These are phyloP conservation scores for Pholiota conissans DNA, from an alignment of 768 basidiomycete species.

Conservation along the genomic window DNA sequence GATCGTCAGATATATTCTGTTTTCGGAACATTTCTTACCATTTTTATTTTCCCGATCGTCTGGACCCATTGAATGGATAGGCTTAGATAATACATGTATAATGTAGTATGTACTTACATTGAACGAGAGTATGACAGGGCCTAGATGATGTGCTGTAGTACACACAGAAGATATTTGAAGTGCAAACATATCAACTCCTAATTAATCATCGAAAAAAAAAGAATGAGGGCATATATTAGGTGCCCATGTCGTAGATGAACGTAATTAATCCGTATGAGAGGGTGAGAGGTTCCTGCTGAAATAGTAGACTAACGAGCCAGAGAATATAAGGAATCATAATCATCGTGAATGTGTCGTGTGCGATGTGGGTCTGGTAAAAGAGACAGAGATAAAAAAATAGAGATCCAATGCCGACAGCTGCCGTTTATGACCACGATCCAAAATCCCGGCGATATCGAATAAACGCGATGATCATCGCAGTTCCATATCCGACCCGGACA, in stretches of 20 bases:
- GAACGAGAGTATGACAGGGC: neutral
- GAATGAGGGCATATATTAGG: neutral
- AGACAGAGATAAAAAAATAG: neutral
- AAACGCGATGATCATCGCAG: conserved; percentile 5
- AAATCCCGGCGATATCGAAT: neutral
- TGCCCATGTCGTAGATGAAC: neutral
- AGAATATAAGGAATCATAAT: neutral
- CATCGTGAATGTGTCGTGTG: neutral
- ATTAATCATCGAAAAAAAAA: neutral
- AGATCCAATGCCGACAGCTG: neutral
- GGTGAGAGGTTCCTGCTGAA: neutral
- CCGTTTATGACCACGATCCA: too few relatives aligned
- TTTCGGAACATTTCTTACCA: conserved; percentile 18
- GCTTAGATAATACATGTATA: conserved; percentile 2
- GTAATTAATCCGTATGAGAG: neutral
- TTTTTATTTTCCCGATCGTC: conserved; percentile 8
- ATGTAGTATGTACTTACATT: neutral
- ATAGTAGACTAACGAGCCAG: neutral
- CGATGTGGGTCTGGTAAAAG: neutral
- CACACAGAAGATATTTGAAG: neutral
- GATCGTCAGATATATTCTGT: conserved; percentile 13
- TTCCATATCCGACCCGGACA: conserved; percentile 17
- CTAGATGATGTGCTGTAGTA: neutral
- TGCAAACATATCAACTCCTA: neutral
- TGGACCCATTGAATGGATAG: neutral